These are phyloP conservation scores for Monascus ruber DNA, from an alignment of 2,329 filamentous ascomycete genomes.

Conservation along the genomic window DNA sequence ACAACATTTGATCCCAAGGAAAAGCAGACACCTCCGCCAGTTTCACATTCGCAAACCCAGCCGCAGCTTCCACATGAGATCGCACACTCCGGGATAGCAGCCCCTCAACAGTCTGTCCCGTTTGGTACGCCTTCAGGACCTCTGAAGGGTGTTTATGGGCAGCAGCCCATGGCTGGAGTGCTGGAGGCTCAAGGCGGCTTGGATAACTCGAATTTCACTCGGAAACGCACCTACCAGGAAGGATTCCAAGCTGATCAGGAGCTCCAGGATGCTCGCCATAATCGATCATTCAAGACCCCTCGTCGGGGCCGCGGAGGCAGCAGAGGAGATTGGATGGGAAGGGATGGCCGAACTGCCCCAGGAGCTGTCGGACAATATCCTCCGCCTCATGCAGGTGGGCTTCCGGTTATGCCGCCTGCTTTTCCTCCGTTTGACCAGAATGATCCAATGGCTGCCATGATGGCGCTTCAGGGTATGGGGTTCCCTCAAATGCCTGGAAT, in stretches of 20 bases:
- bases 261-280: conserved; percentile 30
- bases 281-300: conserved; percentile 37
- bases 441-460: conserved; percentile 44
- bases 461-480: conserved; percentile 43
- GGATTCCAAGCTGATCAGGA: conserved; percentile 36
- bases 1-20: conserved; percentile 38
- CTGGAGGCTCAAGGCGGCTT: conserved; percentile 11
- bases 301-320: conserved; percentile 31
- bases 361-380: conserved; percentile 16
- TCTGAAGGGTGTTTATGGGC: conserved; percentile 10
- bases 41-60: conserved; percentile 12
- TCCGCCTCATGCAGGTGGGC: conserved; percentile 16
- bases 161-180: conserved; percentile 6
- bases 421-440: conserved; percentile 44
- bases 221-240: conserved; percentile 45
- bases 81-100: conserved; percentile 8
- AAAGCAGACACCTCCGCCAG: conserved; percentile 11
- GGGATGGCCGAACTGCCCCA: conserved; percentile 12
- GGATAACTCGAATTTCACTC: conserved; percentile 22
- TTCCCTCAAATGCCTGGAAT: conserved; percentile 39
- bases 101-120: conserved; percentile 9
- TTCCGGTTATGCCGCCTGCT: conserved; percentile 30
- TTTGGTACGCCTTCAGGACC: conserved; percentile 14
- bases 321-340: conserved; percentile 30
- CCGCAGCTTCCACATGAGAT: conserved; percentile 11